Conservation (phyloP, 2,329 filamentous ascomycete genomes). For the Arthroderma sp. region DNA sequence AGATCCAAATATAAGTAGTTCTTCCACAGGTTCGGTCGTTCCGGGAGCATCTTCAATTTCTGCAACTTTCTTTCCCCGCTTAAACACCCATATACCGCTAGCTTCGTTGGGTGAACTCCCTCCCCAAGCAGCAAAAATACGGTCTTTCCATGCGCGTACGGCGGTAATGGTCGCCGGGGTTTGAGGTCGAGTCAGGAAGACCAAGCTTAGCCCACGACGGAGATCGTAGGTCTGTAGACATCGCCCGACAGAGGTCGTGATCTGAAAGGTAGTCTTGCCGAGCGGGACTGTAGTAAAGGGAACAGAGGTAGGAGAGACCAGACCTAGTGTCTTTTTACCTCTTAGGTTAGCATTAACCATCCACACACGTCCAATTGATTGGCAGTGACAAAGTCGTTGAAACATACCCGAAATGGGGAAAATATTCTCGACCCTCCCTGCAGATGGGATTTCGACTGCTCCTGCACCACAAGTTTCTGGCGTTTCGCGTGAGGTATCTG, state of each 20-base stretch:
- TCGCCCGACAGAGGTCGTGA: constrained; percentile 85
- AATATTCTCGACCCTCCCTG: constrained; percentile 62
- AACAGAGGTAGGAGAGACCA: constrained; percentile 80
- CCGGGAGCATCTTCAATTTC: constrained; percentile 48
- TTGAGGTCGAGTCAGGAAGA: constrained; percentile 86
- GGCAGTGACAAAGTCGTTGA: background rate
- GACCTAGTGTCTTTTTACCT: constrained; percentile 60
- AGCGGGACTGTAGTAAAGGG: constrained; percentile 82
- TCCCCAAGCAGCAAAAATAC: constrained; percentile 82
- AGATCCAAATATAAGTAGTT: constrained; percentile 71
- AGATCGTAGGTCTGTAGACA: constrained; percentile 93
- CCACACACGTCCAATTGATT: background rate
- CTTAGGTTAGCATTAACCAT: constrained; percentile 1
- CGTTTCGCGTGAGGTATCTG: constrained; percentile 60
- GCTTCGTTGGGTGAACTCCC: constrained; percentile 37
- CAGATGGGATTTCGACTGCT: constrained; percentile 17
- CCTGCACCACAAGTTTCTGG: constrained; percentile 45
- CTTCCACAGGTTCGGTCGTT: constrained; percentile 56
- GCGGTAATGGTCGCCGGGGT: constrained; percentile 78
- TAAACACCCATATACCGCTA: constrained; percentile 78
- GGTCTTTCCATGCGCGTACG: constrained; percentile 74
- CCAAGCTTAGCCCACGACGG: constrained; percentile 73
- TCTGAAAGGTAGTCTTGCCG: constrained; percentile 90
- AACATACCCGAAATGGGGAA: constrained; percentile 73
- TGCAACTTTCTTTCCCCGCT: constrained; percentile 72